Percentiles rank a stretch among this genome's conserved stretches.
Conservation (phyloP, 805 yeast genomes). For the Candida multigemmis region DNA sequence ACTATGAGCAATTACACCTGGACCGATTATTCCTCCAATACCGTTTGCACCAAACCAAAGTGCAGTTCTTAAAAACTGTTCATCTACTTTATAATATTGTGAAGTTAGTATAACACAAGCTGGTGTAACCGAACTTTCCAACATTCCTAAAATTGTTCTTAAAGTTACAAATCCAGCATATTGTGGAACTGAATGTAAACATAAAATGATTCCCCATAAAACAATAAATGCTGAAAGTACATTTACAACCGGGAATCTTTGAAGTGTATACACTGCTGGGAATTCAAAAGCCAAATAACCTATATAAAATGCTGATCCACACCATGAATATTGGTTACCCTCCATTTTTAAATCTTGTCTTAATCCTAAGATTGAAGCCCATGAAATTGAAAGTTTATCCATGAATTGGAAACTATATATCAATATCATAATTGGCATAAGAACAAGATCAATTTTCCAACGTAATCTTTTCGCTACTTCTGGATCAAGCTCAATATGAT, state of each 20-base stretch:
- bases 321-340: conserved; percentile 27
- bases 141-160: conserved; percentile 29
- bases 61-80: conserved; percentile 24
- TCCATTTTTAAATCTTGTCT: conserved; percentile 25
- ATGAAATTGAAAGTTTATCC: conserved; percentile 30
- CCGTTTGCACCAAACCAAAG: conserved; percentile 29
- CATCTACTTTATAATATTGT: conserved; percentile 25
- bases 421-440: conserved; percentile 16
- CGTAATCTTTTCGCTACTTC: conserved; percentile 8
- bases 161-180: conserved; percentile 30
- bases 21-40: conserved; percentile 28
- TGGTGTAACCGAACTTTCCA: conserved; percentile 32
- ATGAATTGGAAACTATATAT: conserved; percentile 20
- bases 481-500: conserved; percentile 7
- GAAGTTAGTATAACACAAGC: conserved; percentile 26
- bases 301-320: conserved; percentile 33
- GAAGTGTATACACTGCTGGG: conserved; percentile 38
- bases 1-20: conserved; percentile 48
- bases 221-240: conserved; percentile 38
- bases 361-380: conserved; percentile 30
- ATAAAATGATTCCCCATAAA: conserved; percentile 55
- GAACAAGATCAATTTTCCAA: conserved; percentile 13
- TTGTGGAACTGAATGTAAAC: conserved; percentile 42
- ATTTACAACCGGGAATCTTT: conserved; percentile 49
- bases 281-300: conserved; percentile 56